Evolutionary conservation across 1,139 yeast genomes (phyloP).

Genomic region (Nakaseomyces bracarensis): DNA sequence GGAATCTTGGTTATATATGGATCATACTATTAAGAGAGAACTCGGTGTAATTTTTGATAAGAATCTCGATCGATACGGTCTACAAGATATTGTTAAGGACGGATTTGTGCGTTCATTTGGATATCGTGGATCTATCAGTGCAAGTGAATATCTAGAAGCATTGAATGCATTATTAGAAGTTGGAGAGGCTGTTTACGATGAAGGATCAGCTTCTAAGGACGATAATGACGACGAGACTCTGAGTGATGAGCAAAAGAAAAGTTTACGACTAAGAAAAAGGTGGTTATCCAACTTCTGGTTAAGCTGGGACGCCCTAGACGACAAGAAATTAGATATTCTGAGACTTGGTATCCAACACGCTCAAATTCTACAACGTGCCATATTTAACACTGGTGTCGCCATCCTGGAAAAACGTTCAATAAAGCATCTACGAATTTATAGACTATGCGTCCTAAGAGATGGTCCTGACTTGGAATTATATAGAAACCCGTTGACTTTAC

Average conservation of each 20-base stretch:
- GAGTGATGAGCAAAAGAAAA: slow-evolving; percentile 25
- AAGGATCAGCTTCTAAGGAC: slow-evolving; percentile 18
- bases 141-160: slow-evolving; percentile 90
- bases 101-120: slow-evolving; percentile 87
- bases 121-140: slow-evolving; percentile 76
- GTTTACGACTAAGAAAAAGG: slow-evolving; percentile 40
- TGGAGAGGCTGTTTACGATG: slow-evolving; percentile 34
- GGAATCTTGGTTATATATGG: slow-evolving; percentile 91
- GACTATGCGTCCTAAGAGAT: slow-evolving; percentile 82
- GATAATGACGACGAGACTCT: slow-evolving; percentile 24
- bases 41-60: slow-evolving; percentile 61
- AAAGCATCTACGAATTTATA: slow-evolving; percentile 69
- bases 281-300: slow-evolving; percentile 93
- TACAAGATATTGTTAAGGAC: slow-evolving; percentile 74
- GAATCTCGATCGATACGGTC: slow-evolving; percentile 66
- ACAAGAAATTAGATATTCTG: slow-evolving; percentile 46
- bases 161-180: slow-evolving; percentile 75
- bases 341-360: slow-evolving; percentile 72
- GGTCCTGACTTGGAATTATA: slow-evolving; percentile 76
- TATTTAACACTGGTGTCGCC: slow-evolving; percentile 83
- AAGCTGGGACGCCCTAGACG: slow-evolving; percentile 85
- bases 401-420: slow-evolving; percentile 73
- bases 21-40: slow-evolving; percentile 65
- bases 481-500: slow-evolving; percentile 75
- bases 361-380: slow-evolving; percentile 70